Base-by-base conservation (phyloP, 768 basidiomycete species). In the Russula ochroleuca region DNA sequence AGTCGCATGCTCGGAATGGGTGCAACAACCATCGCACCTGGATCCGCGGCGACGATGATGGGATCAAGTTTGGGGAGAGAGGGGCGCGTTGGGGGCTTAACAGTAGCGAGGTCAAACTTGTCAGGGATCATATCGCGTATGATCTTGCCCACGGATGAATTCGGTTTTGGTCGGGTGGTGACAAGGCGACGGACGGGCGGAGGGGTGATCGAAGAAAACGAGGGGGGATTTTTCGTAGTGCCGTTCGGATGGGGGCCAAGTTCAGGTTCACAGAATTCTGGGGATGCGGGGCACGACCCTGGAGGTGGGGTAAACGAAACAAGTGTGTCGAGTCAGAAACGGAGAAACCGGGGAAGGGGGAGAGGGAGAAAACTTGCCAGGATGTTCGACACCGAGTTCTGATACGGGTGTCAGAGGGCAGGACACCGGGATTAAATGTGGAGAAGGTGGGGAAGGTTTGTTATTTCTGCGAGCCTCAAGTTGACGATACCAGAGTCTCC, bases 401-500 rank as follows among this genome's bases (percentile, higher is more conserved):
- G 68, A 68, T 23, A 57, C 57, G 8, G 68, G 68, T 15, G 68
- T 63, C 4, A 68, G 62, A 21, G 68, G 68, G 23, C 49, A 63
- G 9, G 61, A 7, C 9, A 33, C 6, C 3, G 37, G 25, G 13
- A 35, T 38, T 38, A 41, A 21, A 6, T 43, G 68, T 65, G 69
- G 69, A 15, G 70, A 67, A n/a, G 72, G 71, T 0, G 70, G 70
- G 25, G 74, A 72, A 31, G 60, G 31, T 21, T 47, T 37, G 52
- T 63, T 71, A n/a, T 70, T 14, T 38, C 75, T 76, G 33, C 75
- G 66, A 35, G 76, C 72, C 57, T 79, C 72, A 70, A 88, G 77
- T 65, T 88, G 83, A 67, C 85, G 81, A 72, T 88, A 83, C 87
- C 90, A 90, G 9, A 94, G 76, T 57, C 92, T 78, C 92, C 92